Conservation (phyloP, 139 green algal genomes). For the Protoeuglena noctilucae region DNA sequence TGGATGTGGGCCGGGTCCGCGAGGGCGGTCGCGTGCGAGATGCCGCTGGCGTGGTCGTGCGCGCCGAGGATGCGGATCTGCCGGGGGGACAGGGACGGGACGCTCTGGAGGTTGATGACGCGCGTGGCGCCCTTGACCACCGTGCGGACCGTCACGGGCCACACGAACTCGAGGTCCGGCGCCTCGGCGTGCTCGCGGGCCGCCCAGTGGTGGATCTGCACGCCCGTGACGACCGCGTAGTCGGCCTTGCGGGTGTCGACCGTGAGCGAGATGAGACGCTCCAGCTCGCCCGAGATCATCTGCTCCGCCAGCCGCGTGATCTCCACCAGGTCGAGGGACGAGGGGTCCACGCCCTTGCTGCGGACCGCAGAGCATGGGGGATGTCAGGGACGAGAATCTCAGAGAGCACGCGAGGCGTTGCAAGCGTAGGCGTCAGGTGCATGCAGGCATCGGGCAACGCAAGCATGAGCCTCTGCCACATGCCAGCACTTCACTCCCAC, state of each 20-base stretch:
- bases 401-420: too few relatives aligned
- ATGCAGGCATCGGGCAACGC: too few relatives aligned
- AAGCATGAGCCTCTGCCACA: too few relatives aligned
- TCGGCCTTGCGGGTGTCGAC: constrained; percentile 61
- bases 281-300: constrained; percentile 70
- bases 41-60: too few relatives aligned
- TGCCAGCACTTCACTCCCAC: too few relatives aligned
- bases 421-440: too few relatives aligned
- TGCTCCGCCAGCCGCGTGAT: constrained; percentile 55
- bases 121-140: constrained; percentile 53
- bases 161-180: constrained; percentile 61
- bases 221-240: constrained; percentile 70
- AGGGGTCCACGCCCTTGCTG: too few relatives aligned
- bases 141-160: constrained; percentile 40
- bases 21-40: too few relatives aligned
- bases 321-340: constrained; percentile 39
- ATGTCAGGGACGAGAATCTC: too few relatives aligned
- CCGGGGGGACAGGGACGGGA: constrained; percentile 26
- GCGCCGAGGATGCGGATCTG: constrained; percentile 22
- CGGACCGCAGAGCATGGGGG: too few relatives aligned
- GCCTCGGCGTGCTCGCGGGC: constrained; percentile 22
- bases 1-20: too few relatives aligned
- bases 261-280: constrained; percentile 64
- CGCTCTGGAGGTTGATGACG: constrained; percentile 43
- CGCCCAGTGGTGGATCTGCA: constrained; percentile 77